A percentile compares a stretch with the other conserved stretches of the same genome.
Conservation (phyloP, 345 rosid genomes). For the Gossypioides kirkii region DNA sequence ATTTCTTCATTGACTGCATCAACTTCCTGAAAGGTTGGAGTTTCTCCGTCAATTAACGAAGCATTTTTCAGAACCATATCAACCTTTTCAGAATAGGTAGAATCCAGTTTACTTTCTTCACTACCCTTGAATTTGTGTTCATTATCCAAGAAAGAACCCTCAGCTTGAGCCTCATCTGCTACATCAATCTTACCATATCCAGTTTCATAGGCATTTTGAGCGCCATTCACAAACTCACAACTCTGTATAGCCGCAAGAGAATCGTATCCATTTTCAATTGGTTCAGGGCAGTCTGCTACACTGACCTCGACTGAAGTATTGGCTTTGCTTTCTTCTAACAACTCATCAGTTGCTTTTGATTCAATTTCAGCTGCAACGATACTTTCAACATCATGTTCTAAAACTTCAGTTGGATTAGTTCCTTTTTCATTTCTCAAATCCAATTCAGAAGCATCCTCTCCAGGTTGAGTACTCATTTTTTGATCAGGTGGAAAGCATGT, state of each 20-base stretch:
- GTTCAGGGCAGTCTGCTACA: constrained; percentile 20
- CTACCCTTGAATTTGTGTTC: constrained; percentile 26
- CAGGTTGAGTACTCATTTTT: neutral
- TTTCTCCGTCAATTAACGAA: constrained; percentile 24
- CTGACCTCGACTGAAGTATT: constrained; percentile 26
- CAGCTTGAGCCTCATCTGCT: constrained; percentile 27
- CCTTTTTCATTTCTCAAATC: constrained; percentile 5
- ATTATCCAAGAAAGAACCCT: constrained; percentile 27
- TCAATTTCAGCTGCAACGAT: neutral
- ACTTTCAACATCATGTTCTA: neutral
- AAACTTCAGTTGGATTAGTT: neutral
- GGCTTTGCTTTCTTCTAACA: constrained; percentile 36
- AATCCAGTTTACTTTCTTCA: constrained; percentile 31
- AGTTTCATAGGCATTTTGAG: constrained; percentile 28
- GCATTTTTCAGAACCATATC: constrained; percentile 20
- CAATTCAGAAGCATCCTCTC: constrained; percentile 5
- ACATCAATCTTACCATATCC: constrained; percentile 19
- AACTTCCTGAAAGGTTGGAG: constrained; percentile 27
- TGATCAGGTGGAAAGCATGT: constrained; percentile 3
- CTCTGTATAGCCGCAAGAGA: constrained; percentile 29
- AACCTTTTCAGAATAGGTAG: constrained; percentile 19
- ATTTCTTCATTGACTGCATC: constrained; percentile 31
- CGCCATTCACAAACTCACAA: constrained; percentile 31
- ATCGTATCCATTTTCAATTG: constrained; percentile 19
- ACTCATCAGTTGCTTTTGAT: neutral